Percentiles rank a stretch among this genome's conserved stretches.
phyloP scores from a whole-genome alignment of 805 yeast genomes.

The Barnettozyma sucrosica region DNA sequence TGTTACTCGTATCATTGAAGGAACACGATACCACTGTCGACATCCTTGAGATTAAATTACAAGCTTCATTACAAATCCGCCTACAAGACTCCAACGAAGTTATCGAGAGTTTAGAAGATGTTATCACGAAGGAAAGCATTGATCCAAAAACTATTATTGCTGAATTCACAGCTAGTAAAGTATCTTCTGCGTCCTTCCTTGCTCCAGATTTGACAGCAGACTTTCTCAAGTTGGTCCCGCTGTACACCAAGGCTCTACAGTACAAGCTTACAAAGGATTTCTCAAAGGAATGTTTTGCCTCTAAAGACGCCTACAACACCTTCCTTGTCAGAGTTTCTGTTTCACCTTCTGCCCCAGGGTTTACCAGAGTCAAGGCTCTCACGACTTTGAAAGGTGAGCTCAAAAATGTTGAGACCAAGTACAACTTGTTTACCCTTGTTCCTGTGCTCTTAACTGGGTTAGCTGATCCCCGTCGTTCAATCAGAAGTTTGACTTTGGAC shows the following conservation, averaged over 20 bases:
- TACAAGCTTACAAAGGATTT: slow-evolving; percentile 21
- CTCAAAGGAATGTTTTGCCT: slow-evolving; percentile 30
- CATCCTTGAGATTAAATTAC: slow-evolving; percentile 57
- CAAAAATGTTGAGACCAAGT: slow-evolving; percentile 30
- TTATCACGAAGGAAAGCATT: slow-evolving; percentile 11
- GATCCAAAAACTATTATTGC: slow-evolving; percentile 15
- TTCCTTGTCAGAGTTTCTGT: slow-evolving; percentile 53
- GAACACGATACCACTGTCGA: slow-evolving; percentile 35
- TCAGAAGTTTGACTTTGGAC: slow-evolving; percentile 41
- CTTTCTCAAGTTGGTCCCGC: slow-evolving; percentile 36
- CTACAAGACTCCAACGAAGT: slow-evolving; percentile 28
- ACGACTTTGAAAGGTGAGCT: slow-evolving; percentile 32
- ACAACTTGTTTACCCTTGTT: slow-evolving; percentile 45
- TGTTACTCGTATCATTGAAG: slow-evolving; percentile 35
- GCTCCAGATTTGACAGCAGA: slow-evolving; percentile 30
- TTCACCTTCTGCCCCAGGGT: slow-evolving; percentile 53
- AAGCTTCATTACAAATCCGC: slow-evolving; percentile 45
- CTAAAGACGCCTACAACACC: slow-evolving; percentile 43
- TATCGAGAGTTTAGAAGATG: slow-evolving; percentile 14
- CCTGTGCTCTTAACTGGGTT: slow-evolving; percentile 56
- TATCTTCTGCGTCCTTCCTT: slow-evolving; percentile 31
- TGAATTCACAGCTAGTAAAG: slow-evolving; percentile 13
- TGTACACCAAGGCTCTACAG: slow-evolving; percentile 41
- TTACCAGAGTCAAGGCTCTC: slow-evolving; percentile 48
- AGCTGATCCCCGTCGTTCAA: slow-evolving; percentile 41